Conservation (phyloP, 2,329 filamentous ascomycete genomes). For the Geosmithia morbida region DNA sequence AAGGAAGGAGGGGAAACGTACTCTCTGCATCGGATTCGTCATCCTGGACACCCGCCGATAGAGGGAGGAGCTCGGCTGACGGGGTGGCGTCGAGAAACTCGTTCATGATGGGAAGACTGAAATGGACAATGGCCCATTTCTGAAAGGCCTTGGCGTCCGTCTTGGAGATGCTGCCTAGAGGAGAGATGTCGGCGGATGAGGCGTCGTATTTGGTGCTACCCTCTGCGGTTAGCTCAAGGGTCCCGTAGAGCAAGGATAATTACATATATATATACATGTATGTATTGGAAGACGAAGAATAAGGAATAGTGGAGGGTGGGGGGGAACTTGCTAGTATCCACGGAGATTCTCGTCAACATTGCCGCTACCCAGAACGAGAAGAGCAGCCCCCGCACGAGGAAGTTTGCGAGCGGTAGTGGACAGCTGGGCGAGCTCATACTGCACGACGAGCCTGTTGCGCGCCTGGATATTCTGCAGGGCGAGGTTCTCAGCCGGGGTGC, state of each 20-base stretch:
- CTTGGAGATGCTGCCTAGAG: slow-evolving; percentile 30
- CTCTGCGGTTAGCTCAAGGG: neutral
- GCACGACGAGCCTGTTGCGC: slow-evolving; percentile 43
- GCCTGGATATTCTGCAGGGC: slow-evolving; percentile 58
- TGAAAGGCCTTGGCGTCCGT: slow-evolving; percentile 54
- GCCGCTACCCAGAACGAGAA: slow-evolving; percentile 40
- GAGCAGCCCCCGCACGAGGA: slow-evolving; percentile 33
- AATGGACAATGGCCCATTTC: slow-evolving; percentile 36
- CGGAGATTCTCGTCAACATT: slow-evolving; percentile 7
- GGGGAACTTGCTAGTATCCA: slow-evolving; percentile 2
- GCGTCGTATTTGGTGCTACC: slow-evolving; percentile 16
- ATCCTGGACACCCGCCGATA: slow-evolving; percentile 14
- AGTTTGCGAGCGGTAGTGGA: slow-evolving; percentile 42
- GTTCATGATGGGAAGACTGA: slow-evolving; percentile 45
- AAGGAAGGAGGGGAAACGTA: neutral
- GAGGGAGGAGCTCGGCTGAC: slow-evolving; percentile 34
- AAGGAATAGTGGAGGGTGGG: neutral
- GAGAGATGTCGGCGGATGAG: slow-evolving; percentile 4
- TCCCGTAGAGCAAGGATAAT: too few relatives aligned
- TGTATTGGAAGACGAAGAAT: too few relatives aligned
- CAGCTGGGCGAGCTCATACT: slow-evolving; percentile 49
- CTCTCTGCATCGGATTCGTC: slow-evolving; percentile 1
- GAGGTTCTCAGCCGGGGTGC: slow-evolving; percentile 40
- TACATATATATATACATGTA: too few relatives aligned
- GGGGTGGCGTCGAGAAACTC: slow-evolving; percentile 47